Percentiles rank a stretch among this genome's conserved stretches.
Conservation (phyloP, 345 rosid species). For the Laguncularia racemosa region DNA sequence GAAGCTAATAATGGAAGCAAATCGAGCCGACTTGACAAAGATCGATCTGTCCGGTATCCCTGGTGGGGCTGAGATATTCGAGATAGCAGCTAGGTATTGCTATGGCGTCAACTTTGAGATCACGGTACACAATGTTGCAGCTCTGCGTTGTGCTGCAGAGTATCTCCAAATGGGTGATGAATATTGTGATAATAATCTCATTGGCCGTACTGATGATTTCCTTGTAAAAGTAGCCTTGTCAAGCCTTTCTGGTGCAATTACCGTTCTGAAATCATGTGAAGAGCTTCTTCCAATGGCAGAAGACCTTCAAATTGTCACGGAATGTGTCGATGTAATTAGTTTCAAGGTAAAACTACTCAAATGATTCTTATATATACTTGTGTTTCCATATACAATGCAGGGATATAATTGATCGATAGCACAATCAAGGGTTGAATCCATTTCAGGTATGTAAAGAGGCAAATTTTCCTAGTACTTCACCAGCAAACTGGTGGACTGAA, state of each 20-base stretch:
- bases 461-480: conserved; percentile 68
- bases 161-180: conserved; percentile 75
- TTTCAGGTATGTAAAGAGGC: conserved; percentile 68
- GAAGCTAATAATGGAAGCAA: conserved; percentile 61
- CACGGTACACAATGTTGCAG: conserved; percentile 84
- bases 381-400: too few relatives aligned
- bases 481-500: conserved; percentile 93
- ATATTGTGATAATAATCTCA: conserved; percentile 66
- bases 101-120: conserved; percentile 88
- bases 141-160: conserved; percentile 87
- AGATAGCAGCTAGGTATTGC: conserved; percentile 83
- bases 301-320: conserved; percentile 55
- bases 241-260: conserved; percentile 65
- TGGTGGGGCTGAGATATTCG: conserved; percentile 84
- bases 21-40: conserved; percentile 46
- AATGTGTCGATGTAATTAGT: conserved; percentile 54
- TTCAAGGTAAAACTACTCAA: conserved; percentile 33
- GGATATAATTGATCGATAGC: too few relatives aligned
- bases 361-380: too few relatives aligned
- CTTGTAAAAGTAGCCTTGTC: conserved; percentile 69
- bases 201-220: conserved; percentile 84
- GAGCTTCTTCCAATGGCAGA: conserved; percentile 69
- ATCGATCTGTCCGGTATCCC: conserved; percentile 65
- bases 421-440: too few relatives aligned
- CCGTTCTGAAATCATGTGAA: conserved; percentile 75